Percentiles rank a stretch among this genome's conserved stretches.
Conservation (phyloP, 148 eudicot species). For the Oxyria digyna region DNA sequence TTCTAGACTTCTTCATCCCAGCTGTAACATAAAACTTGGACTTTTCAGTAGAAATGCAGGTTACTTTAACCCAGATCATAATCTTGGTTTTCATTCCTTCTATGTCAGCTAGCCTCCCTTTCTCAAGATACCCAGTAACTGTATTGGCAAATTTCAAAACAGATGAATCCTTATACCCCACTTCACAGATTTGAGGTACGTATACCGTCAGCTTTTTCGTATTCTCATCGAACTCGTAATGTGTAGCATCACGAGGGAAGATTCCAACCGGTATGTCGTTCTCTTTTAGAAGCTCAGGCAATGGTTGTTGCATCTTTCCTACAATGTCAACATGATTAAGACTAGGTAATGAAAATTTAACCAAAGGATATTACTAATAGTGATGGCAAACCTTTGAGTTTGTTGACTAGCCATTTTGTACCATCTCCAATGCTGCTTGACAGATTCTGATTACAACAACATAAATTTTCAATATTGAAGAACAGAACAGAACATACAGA, state of each 20-base stretch:
- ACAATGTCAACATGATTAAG: constrained; percentile 5
- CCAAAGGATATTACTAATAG: constrained; percentile 1
- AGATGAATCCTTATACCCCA: constrained; percentile 86
- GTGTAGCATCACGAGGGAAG: constrained; percentile 91
- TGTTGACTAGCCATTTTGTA: constrained; percentile 74
- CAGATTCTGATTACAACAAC: constrained; percentile 27
- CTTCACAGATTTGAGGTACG: constrained; percentile 75
- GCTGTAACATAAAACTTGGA: constrained; percentile 66
- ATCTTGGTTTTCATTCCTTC: constrained; percentile 91
- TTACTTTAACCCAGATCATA: constrained; percentile 82
- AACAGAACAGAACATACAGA: background rate
- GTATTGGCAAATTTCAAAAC: constrained; percentile 60
- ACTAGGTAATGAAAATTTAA: too few relatives aligned
- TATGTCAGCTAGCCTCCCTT: constrained; percentile 70
- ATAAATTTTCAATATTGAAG: background rate
- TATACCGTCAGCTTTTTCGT: constrained; percentile 62
- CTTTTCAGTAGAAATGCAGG: constrained; percentile 53
- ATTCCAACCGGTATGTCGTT: constrained; percentile 70
- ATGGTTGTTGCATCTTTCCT: constrained; percentile 91
- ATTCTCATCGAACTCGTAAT: constrained; percentile 85
- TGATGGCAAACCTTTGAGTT: constrained; percentile 66
- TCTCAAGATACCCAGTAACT: constrained; percentile 86
- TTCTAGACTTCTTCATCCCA: constrained; percentile 73
- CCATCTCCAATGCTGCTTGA: constrained; percentile 76
- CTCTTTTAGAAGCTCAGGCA: constrained; percentile 81